Evolutionary conservation across 2,329 filamentous ascomycete genomes (phyloP), one percentile per base, ranked within the genome.

Genomic region (Phaeophleospora eucalypticola): DNA sequence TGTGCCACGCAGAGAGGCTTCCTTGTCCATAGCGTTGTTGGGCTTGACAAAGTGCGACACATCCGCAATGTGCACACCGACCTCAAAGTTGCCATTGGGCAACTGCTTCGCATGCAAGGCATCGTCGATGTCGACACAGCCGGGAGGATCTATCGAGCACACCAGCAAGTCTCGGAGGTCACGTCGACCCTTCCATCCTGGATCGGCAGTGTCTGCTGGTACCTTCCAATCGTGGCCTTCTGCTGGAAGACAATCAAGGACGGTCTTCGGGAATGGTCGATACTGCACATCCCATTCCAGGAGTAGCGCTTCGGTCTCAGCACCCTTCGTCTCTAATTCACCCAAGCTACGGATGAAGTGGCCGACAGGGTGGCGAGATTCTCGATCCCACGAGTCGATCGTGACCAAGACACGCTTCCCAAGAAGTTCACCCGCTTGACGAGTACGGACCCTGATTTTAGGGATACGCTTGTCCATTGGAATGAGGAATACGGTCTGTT

Each of bases 11-110:
- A 95, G 82, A 63, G 89, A 93, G 2, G 93, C 93, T 71, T 98
- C 93, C 39, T 83, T 81, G 65, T 98, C 94, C 93, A 98, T 98
- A 44, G 93, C 86, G 62, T 91, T 98, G 67, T 87, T 89, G 19
- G 94, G 90, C 70, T 93, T 95, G 61, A 98, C 93, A 64, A 98
- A 98, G 70, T 98, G 87, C 8, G 93, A 97, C n/a, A 98, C 93
- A 68, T 98, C 93, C 20, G 93, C 94, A 68, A 98, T 98, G 69
- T 98, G 94, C 14, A 98, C 93, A 54, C 93, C 93, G 8, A 98
- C 89, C 68, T 97, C 89, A 56, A 83, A 90, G 66, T 97, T 96
- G 36, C 94, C 93, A 61, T 97, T 97, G 0, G 89, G 84, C 17
- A 98, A 72, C 41, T 79, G 77, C 51, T 83, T 80, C 4, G 93